A percentile compares a stretch with the other conserved stretches of the same genome.
Evolutionary conservation across 208 protist genomes (phyloP).

Genomic region (Blechomonas ayalai): DNA sequence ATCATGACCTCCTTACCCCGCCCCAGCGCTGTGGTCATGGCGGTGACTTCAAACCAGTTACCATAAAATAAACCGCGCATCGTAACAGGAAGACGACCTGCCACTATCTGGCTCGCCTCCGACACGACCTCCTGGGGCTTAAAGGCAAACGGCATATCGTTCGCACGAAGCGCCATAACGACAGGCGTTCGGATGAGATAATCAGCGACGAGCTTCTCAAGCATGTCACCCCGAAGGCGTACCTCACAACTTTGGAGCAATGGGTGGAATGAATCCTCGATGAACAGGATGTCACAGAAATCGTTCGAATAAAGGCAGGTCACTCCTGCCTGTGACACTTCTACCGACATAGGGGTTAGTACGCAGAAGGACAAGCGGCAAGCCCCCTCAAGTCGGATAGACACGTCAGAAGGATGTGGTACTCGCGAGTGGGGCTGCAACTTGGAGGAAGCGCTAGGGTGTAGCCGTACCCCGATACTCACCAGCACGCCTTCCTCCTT

Average conservation of each 20-base stretch:
- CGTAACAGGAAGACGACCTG: slow-evolving; percentile 9
- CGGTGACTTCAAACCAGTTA: slow-evolving; percentile 45
- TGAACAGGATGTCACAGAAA: too few species aligned
- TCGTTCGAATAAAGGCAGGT: slow-evolving; percentile 15
- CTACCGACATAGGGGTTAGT: slow-evolving; percentile 9
- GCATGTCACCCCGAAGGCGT: slow-evolving; percentile 9
- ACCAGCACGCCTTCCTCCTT: slow-evolving; percentile 2
- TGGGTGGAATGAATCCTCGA: too few species aligned
- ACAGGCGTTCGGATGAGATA: slow-evolving; percentile 31
- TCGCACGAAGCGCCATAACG: slow-evolving; percentile 29
- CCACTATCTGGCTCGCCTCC: slow-evolving; percentile 16
- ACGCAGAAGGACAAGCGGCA: slow-evolving; percentile 11
- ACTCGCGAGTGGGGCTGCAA: too few species aligned
- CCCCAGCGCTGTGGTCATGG: slow-evolving; percentile 6
- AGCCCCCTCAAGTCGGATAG: too few species aligned
- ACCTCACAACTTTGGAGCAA: too few species aligned
- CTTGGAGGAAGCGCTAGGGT: too few species aligned
- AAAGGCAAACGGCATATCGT: slow-evolving; percentile 45
- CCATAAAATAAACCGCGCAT: slow-evolving; percentile 66
- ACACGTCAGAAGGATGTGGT: too few species aligned
- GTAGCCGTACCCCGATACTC: too few species aligned
- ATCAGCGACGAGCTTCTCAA: slow-evolving; percentile 16
- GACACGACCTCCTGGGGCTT: slow-evolving; percentile 25
- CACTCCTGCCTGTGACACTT: slow-evolving; percentile 13
- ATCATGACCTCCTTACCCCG: too few species aligned